Conservation (phyloP, 108 stramenopile species). For the Ochromonas danica region DNA sequence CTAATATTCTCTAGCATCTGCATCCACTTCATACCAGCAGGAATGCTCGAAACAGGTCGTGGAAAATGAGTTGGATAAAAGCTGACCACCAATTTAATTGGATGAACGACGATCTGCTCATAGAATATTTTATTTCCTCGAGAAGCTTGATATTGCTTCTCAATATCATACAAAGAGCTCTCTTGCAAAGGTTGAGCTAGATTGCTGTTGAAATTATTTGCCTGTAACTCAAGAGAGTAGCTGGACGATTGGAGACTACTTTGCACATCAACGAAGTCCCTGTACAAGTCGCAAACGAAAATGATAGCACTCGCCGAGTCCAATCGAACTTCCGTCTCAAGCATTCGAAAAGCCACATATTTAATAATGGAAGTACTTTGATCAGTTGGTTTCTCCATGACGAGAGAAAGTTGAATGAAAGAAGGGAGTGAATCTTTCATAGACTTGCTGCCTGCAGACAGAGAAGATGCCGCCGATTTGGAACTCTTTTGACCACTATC, state of each 20-base stretch:
- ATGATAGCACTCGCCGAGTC: not conserved
- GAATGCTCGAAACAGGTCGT: not conserved
- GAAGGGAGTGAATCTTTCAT: not conserved
- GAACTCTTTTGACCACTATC: not conserved
- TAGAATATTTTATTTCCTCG: slow-evolving; percentile 11
- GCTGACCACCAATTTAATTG: not conserved
- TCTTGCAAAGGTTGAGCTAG: not conserved
- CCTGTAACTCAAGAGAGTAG: not conserved
- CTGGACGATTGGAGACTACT: not conserved
- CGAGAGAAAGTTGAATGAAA: not conserved
- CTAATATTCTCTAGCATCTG: not conserved
- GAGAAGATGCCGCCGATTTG: not conserved
- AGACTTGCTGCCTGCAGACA: not conserved
- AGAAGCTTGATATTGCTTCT: not conserved
- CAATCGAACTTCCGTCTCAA: not conserved
- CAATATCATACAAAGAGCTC: not conserved
- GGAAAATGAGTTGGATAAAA: slow-evolving; percentile 21
- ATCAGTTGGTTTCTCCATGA: not conserved
- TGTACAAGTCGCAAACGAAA: not conserved
- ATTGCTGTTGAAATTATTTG: not conserved
- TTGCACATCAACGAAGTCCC: not conserved
- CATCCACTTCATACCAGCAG: not conserved
- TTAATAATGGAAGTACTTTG: not conserved
- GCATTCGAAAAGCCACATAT: not conserved
- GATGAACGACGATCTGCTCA: slow-evolving; percentile 29